Percentiles rank a stretch among this genome's conserved stretches.
phyloP scores from a whole-genome alignment of 139 green algal genomes.

The Micractinium conductrix region DNA sequence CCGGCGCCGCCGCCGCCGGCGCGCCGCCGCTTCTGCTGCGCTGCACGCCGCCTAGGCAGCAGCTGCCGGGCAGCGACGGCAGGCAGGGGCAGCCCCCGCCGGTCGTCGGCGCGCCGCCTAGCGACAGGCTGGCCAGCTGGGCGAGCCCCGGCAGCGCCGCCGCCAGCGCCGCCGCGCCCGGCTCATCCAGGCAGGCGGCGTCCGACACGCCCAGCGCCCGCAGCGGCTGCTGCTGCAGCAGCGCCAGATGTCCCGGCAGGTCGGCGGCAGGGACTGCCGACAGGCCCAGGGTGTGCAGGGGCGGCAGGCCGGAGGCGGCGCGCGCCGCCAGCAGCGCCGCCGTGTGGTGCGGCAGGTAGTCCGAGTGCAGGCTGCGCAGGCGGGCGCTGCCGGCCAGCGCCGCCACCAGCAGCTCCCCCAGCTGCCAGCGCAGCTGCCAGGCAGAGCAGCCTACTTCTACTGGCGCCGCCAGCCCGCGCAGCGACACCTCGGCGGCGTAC shows the following conservation, averaged over 20 bases:
- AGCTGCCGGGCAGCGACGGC: not conserved
- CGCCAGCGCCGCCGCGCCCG: not conserved
- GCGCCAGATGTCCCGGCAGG: not conserved
- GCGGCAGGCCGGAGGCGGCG: no score
- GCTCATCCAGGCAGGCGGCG: slow-evolving; percentile 4
- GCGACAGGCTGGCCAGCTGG: not conserved
- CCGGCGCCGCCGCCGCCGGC: not conserved
- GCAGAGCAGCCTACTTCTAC: not conserved
- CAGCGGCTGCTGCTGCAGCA: slow-evolving; percentile 1
- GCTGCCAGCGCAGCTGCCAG: slow-evolving; percentile 16
- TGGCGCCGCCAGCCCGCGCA: not conserved
- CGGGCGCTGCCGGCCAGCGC: not conserved
- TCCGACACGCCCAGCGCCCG: not conserved
- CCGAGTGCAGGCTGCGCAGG: slow-evolving; percentile 3
- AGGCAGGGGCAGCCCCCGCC: not conserved
- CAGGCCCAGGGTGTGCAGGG: not conserved
- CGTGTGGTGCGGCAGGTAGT: slow-evolving; percentile 20
- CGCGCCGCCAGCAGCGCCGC: not conserved
- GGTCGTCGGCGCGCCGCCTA: not conserved
- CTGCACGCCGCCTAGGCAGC: not conserved
- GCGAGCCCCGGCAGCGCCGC: not conserved
- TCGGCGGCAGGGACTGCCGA: not conserved
- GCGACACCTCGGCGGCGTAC: not conserved
- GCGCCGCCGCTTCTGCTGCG: not conserved
- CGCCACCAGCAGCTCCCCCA: not conserved